These are phyloP conservation scores for Calvatia gigantea DNA, from an alignment of 768 basidiomycete genomes.

Conservation along the genomic window DNA sequence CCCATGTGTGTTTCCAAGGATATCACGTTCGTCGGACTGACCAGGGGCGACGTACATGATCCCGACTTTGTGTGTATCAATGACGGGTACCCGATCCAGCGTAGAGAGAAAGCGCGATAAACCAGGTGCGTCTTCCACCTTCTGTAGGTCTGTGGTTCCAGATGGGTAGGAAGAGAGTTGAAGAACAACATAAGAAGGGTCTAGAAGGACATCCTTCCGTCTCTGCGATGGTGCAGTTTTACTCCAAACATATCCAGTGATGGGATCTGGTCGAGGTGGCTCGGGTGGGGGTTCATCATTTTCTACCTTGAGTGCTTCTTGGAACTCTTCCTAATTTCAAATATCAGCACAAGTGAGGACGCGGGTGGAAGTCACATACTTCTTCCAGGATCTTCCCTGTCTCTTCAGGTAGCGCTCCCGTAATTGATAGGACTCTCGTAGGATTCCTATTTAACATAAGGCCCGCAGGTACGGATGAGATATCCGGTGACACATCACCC, in stretches of 20 bases:
- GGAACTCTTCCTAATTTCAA: slow-evolving; percentile 24
- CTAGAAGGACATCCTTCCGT: slow-evolving; percentile 79
- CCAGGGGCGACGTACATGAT: slow-evolving; percentile 95
- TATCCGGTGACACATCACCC: slow-evolving; percentile 82
- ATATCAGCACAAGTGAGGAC: neutral
- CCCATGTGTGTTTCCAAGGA: slow-evolving; percentile 86
- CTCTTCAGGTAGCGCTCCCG: slow-evolving; percentile 20
- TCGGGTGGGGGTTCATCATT: slow-evolving; percentile 20
- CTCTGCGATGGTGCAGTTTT: slow-evolving; percentile 83
- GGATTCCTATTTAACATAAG: slow-evolving; percentile 65
- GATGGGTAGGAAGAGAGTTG: slow-evolving; percentile 74
- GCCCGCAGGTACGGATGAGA: slow-evolving; percentile 66
- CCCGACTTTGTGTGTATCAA: slow-evolving; percentile 96
- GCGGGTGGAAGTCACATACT: slow-evolving; percentile 12
- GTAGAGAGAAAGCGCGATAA: slow-evolving; percentile 6
- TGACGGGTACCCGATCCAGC: slow-evolving; percentile 86
- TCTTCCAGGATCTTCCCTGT: slow-evolving; percentile 15
- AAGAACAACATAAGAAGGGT: slow-evolving; percentile 81
- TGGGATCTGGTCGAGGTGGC: slow-evolving; percentile 55
- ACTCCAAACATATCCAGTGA: slow-evolving; percentile 88
- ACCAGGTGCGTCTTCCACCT: slow-evolving; percentile 42
- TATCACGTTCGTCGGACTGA: slow-evolving; percentile 80
- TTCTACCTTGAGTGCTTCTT: slow-evolving; percentile 19
- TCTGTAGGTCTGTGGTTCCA: slow-evolving; percentile 38
- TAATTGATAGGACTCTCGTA: slow-evolving; percentile 26